Evolutionary conservation across 23 red algal genomes (phyloP).

Genomic region (Pyropia haitanensis): DNA sequence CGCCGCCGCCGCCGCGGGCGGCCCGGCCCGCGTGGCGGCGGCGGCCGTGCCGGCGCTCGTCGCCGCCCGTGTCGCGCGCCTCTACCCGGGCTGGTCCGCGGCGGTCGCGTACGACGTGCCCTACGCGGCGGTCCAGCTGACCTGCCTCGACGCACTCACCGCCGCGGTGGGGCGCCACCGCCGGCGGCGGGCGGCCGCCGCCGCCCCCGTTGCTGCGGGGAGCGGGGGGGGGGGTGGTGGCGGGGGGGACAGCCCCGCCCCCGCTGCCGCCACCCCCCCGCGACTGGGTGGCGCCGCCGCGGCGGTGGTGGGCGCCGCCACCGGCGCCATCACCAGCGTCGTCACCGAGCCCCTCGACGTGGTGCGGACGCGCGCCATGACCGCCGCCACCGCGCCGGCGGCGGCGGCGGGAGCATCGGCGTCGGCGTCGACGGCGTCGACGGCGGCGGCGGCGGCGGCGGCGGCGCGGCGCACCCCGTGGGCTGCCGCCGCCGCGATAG

Average conservation of each 20-base stretch:
- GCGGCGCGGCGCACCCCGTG: too few species aligned
- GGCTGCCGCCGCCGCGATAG: constrained; percentile 5
- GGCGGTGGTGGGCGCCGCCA: constrained; percentile 36
- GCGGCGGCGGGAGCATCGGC: too few species aligned
- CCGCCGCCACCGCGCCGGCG: background rate
- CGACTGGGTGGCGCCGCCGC: background rate
- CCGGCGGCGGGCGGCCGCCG: constrained; percentile 7
- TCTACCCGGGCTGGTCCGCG: constrained; percentile 45
- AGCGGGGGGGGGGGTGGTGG: background rate
- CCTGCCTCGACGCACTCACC: constrained; percentile 40
- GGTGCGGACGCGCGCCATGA: constrained; percentile 66
- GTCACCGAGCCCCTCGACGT: constrained; percentile 76
- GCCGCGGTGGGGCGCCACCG: constrained; percentile 6
- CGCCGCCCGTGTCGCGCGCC: constrained; percentile 1
- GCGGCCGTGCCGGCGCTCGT: too few species aligned
- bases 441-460: too few species aligned
- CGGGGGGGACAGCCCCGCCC: background rate
- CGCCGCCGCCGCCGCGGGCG: constrained; percentile 8
- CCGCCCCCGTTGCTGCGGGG: background rate
- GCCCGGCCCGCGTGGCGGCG: background rate
- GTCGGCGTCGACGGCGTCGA: too few species aligned
- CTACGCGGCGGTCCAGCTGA: constrained; percentile 61
- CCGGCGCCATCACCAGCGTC: constrained; percentile 56
- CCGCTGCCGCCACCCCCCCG: too few species aligned
- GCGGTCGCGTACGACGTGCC: constrained; percentile 62